phyloP scores from a whole-genome alignment of 805 yeast genomes.

The Starmerella gropengiesseri region DNA sequence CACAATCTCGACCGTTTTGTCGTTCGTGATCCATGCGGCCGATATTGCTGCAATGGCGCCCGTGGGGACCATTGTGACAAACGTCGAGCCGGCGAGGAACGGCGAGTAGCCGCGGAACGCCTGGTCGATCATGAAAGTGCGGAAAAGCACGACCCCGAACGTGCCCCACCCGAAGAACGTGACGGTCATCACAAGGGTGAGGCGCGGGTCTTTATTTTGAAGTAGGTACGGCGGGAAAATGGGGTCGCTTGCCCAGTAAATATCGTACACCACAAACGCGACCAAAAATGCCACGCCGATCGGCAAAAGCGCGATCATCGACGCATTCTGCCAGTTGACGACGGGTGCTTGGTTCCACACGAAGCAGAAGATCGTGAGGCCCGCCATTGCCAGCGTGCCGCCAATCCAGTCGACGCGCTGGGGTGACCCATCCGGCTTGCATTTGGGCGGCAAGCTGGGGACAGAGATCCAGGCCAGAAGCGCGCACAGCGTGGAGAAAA shows the following conservation, averaged over 20 bases:
- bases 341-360: constrained; percentile 68
- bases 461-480: constrained; percentile 3
- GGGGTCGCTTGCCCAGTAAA: constrained; percentile 57
- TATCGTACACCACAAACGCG: constrained; percentile 15
- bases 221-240: constrained; percentile 38
- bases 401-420: constrained; percentile 45
- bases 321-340: constrained; percentile 53
- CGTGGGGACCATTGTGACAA: constrained; percentile 37
- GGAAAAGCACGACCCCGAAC: constrained; percentile 61
- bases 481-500: constrained; percentile 17
- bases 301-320: constrained; percentile 47
- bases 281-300: constrained; percentile 45
- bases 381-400: constrained; percentile 45
- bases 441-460: constrained; percentile 6
- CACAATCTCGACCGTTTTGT: constrained; percentile 40
- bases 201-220: constrained; percentile 30
- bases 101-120: constrained; percentile 41
- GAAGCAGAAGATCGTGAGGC: constrained; percentile 48
- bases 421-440: not conserved
- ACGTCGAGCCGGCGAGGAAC: constrained; percentile 37
- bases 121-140: constrained; percentile 43
- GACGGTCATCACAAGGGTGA: too few relatives aligned
- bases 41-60: constrained; percentile 48
- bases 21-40: constrained; percentile 40
- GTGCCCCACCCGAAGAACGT: constrained; percentile 48